Conservation (phyloP, 176 grass and related monocot species). For the Carex littledalei region DNA sequence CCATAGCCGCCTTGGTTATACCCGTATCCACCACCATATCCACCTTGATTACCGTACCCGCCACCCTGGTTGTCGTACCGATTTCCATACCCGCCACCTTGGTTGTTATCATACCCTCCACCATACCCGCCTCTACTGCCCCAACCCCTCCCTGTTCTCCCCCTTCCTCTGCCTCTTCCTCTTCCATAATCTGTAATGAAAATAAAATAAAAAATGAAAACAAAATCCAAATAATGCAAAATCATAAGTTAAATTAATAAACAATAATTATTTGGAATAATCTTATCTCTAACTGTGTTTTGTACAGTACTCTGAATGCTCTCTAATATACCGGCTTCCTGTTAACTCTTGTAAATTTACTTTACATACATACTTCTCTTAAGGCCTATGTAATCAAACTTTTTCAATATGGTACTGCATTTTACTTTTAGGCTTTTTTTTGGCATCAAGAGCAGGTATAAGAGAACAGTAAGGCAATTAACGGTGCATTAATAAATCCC, state of each 20-base stretch:
- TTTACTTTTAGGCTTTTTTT: not conserved
- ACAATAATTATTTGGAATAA: not conserved
- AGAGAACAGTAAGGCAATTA: not conserved
- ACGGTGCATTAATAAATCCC: not conserved
- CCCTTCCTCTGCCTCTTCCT: conserved; percentile 60
- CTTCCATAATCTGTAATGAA: conserved; percentile 62
- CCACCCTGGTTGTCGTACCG: conserved; percentile 56
- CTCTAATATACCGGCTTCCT: not conserved
- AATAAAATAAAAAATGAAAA: conserved; percentile 1
- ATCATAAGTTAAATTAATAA: not conserved
- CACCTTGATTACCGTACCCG: conserved; percentile 63
- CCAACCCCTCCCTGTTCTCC: conserved; percentile 55
- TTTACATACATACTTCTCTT: not conserved
- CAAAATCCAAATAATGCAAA: not conserved
- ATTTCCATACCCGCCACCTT: conserved; percentile 59
- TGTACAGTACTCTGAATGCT: not conserved
- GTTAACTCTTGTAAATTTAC: not conserved
- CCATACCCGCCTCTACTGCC: conserved; percentile 58
- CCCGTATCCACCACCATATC: conserved; percentile 60
- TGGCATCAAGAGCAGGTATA: not conserved
- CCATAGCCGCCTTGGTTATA: conserved; percentile 23
- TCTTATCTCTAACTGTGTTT: not conserved
- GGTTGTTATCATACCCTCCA: conserved; percentile 57
- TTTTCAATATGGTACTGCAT: not conserved
- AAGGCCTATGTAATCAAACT: not conserved